Conservation (phyloP, 2,329 filamentous ascomycete genomes). For the Fusarium sp. region DNA sequence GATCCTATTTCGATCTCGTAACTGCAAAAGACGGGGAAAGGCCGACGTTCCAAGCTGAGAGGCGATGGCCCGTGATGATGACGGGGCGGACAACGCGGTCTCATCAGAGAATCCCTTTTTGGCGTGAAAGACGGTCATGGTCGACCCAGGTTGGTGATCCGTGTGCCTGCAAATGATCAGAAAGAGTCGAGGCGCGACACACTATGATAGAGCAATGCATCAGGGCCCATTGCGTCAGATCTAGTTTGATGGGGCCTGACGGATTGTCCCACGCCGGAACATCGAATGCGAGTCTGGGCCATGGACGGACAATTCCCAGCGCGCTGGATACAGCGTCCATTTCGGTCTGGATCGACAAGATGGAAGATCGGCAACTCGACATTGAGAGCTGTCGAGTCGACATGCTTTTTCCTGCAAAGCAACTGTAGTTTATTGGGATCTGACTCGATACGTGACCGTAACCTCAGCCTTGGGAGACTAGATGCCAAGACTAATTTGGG, state of each 20-base stretch:
- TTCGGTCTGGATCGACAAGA: conserved; percentile 3
- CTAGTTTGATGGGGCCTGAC: conserved; percentile 5
- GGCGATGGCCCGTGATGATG: conserved; percentile 32
- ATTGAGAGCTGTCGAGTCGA: neutral
- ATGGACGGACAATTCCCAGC: conserved; percentile 1
- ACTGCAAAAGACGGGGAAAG: conserved; percentile 23
- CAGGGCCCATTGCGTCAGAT: conserved; percentile 40
- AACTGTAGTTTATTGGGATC: conserved; percentile 19
- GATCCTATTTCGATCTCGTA: conserved; percentile 39
- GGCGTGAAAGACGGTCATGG: neutral
- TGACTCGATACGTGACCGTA: conserved; percentile 23
- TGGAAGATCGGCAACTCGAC: conserved; percentile 33
- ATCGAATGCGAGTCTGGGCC: conserved; percentile 4
- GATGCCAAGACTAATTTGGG: conserved; percentile 11
- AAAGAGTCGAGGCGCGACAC: conserved; percentile 11
- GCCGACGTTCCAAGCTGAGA: conserved; percentile 26
- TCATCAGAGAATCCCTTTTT: conserved; percentile 1
- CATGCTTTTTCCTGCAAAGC: neutral
- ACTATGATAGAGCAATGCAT: conserved; percentile 39
- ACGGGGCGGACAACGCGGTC: conserved; percentile 12
- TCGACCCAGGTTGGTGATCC: conserved; percentile 14
- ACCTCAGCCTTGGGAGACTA: conserved; percentile 24
- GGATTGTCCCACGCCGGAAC: conserved; percentile 27
- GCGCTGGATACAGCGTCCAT: neutral
- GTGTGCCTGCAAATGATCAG: conserved; percentile 8